These are phyloP conservation scores for Lachnellula suecica DNA, from an alignment of 2,329 filamentous ascomycete species.

Conservation along the genomic window DNA sequence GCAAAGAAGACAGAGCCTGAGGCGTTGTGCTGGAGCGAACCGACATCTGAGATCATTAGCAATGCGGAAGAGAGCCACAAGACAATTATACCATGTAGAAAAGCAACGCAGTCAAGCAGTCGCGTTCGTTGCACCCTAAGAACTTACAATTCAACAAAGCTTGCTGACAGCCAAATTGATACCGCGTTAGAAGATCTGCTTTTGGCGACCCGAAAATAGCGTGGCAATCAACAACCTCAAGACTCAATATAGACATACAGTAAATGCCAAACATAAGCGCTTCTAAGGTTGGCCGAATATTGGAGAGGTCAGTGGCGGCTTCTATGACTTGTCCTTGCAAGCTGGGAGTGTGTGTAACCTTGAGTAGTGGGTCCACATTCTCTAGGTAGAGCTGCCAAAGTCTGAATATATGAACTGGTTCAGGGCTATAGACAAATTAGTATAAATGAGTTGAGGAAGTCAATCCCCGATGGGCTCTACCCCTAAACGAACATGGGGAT, in stretches of 20 bases:
- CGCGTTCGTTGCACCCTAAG: slow-evolving; percentile 40
- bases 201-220: slow-evolving; percentile 37
- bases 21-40: slow-evolving; percentile 49
- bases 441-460: slow-evolving; percentile 44
- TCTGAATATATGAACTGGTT: slow-evolving; percentile 63
- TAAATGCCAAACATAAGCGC: slow-evolving; percentile 67
- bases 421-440: too few relatives aligned
- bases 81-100: slow-evolving; percentile 49
- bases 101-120: slow-evolving; percentile 50
- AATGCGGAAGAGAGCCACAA: background rate
- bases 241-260: slow-evolving; percentile 55
- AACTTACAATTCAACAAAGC: slow-evolving; percentile 43
- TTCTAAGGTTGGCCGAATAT: slow-evolving; percentile 57
- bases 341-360: slow-evolving; percentile 70
- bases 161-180: slow-evolving; percentile 46
- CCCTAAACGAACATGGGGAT: too few relatives aligned
- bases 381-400: slow-evolving; percentile 76
- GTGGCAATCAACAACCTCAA: slow-evolving; percentile 54
- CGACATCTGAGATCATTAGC: slow-evolving; percentile 24
- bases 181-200: slow-evolving; percentile 38
- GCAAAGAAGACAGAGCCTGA: slow-evolving; percentile 57
- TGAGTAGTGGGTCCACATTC: slow-evolving; percentile 72
- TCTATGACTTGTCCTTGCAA: slow-evolving; percentile 65
- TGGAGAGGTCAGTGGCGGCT: slow-evolving; percentile 54
- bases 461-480: too few relatives aligned